Conservation (phyloP, 257 asterid species). For the Verbascum thapsus region DNA sequence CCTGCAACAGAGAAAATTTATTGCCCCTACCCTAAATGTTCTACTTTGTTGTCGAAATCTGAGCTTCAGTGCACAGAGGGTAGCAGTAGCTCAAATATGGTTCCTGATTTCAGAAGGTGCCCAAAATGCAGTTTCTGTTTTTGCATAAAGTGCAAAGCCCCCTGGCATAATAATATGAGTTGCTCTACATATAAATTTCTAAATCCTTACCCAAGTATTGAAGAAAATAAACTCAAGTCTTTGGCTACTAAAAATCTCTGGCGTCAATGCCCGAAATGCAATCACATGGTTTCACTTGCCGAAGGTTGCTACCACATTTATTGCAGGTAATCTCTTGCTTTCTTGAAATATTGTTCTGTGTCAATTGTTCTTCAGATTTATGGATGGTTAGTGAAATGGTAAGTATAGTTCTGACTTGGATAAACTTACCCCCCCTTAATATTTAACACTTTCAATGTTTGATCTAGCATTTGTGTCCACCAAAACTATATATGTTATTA, state of each 20-base stretch:
- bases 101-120: constrained; percentile 36
- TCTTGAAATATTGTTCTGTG: background rate
- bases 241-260: constrained; percentile 52
- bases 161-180: constrained; percentile 54
- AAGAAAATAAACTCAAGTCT: constrained; percentile 49
- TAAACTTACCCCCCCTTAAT: background rate
- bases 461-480: background rate
- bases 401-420: background rate
- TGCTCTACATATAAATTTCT: constrained; percentile 36
- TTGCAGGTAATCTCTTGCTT: constrained; percentile 54
- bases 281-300: constrained; percentile 57
- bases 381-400: background rate
- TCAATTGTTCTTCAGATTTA: constrained; percentile 1
- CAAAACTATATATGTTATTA: background rate
- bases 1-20: constrained; percentile 48
- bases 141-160: constrained; percentile 57
- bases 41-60: constrained; percentile 46
- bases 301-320: constrained; percentile 72
- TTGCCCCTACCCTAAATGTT: constrained; percentile 63
- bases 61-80: constrained; percentile 38
- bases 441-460: background rate
- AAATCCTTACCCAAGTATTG: constrained; percentile 42
- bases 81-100: background rate
- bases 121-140: constrained; percentile 50
- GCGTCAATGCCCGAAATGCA: constrained; percentile 66